Evolutionary conservation across 2,329 filamentous ascomycete species (phyloP).

Genomic region (Trichophyton simii): DNA sequence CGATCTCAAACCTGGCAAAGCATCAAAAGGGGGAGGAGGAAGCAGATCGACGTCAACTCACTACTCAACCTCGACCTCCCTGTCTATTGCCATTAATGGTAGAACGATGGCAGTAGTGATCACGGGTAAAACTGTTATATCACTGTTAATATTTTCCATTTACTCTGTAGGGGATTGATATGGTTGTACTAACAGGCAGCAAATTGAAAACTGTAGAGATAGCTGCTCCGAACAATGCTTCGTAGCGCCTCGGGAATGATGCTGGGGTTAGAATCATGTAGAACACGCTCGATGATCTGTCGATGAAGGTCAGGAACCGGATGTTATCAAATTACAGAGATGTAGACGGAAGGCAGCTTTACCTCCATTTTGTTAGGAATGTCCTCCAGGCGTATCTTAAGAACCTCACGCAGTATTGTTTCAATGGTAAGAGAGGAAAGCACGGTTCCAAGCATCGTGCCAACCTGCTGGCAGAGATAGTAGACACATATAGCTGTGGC

Average conservation of each 20-base stretch:
- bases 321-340: background rate
- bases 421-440: background rate
- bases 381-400: background rate
- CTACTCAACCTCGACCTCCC: constrained; percentile 1
- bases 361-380: background rate
- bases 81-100: background rate
- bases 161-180: background rate
- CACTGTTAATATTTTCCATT: background rate
- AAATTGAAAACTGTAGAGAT: background rate
- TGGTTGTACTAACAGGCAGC: background rate
- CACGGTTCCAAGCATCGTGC: constrained; percentile 4
- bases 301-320: background rate
- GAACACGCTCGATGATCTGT: background rate
- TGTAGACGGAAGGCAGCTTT: background rate
- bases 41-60: background rate
- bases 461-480: constrained; percentile 2
- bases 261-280: background rate
- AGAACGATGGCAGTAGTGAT: background rate
- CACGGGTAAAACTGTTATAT: background rate
- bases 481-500: constrained; percentile 1
- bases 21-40: background rate
- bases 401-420: background rate
- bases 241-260: background rate
- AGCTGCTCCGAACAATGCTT: background rate
- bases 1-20: background rate